Conservation (phyloP, 2,329 filamentous ascomycete genomes). For the Penicillium corylophilum region DNA sequence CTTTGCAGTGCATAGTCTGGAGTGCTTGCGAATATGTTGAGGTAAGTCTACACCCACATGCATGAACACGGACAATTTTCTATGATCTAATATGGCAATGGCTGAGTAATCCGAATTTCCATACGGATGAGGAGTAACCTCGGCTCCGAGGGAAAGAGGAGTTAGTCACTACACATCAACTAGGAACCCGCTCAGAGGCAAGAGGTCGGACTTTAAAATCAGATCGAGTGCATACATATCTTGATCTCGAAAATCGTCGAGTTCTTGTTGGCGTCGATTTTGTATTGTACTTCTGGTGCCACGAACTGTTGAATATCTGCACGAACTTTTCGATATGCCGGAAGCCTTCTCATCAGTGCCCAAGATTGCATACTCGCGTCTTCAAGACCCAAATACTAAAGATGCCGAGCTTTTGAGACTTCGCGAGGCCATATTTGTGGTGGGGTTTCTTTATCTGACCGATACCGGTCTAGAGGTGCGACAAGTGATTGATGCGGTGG, state of each 20-base stretch:
- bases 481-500: neutral
- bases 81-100: neutral
- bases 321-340: conserved; percentile 13
- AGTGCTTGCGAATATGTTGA: neutral
- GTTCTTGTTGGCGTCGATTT: neutral
- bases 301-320: neutral
- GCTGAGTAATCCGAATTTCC: neutral
- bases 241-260: neutral
- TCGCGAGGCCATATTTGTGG: conserved; percentile 35
- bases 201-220: neutral
- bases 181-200: neutral
- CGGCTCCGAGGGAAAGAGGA: neutral
- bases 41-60: neutral
- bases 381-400: conserved; percentile 26
- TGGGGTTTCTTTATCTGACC: conserved; percentile 37
- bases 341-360: conserved; percentile 32
- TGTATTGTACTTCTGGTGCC: neutral
- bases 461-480: conserved; percentile 37
- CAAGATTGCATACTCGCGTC: conserved; percentile 28
- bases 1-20: neutral
- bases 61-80: neutral
- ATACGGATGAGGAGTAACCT: neutral
- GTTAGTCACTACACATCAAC: neutral
- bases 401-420: conserved; percentile 24
- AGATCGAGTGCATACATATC: neutral